Conservation (phyloP, 2,329 filamentous ascomycete species). For the Ophiostoma novo-ulmi region DNA sequence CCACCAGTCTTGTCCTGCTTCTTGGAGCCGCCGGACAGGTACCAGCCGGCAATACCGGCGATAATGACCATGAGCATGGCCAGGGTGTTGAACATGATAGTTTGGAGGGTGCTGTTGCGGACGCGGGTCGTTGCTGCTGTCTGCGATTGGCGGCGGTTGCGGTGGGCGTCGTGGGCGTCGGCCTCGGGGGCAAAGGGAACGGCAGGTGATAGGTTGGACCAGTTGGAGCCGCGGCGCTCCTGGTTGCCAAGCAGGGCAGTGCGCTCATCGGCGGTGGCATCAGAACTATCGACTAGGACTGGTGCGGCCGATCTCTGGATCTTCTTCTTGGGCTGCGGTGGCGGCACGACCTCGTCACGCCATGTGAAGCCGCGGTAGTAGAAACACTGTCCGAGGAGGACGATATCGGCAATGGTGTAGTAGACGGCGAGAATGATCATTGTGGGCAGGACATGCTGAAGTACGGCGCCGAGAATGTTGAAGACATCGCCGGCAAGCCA, state of each 20-base stretch:
- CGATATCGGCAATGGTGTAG: slow-evolving; percentile 37
- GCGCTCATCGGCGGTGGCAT: slow-evolving; percentile 42
- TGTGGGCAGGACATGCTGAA: slow-evolving; percentile 72
- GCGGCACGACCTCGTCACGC: slow-evolving; percentile 48
- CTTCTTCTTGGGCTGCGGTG: slow-evolving; percentile 35
- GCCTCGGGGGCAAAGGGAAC: slow-evolving; percentile 50
- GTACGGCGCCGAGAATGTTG: slow-evolving; percentile 32
- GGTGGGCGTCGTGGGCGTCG: neutral
- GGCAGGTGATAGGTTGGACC: slow-evolving; percentile 69
- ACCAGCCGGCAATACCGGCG: slow-evolving; percentile 83
- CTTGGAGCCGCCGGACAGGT: slow-evolving; percentile 54
- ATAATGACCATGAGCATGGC: slow-evolving; percentile 76
- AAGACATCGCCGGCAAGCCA: slow-evolving; percentile 78
- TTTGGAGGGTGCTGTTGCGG: slow-evolving; percentile 48
- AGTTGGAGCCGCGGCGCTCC: slow-evolving; percentile 50
- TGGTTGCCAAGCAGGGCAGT: slow-evolving; percentile 44
- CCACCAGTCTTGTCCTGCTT: slow-evolving; percentile 34
- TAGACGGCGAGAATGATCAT: slow-evolving; percentile 50
- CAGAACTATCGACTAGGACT: slow-evolving; percentile 28
- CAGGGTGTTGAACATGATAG: slow-evolving; percentile 65
- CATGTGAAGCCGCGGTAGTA: slow-evolving; percentile 85
- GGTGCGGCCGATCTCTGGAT: slow-evolving; percentile 17
- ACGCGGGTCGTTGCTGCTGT: slow-evolving; percentile 33
- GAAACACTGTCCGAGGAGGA: slow-evolving; percentile 84
- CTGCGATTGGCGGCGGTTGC: neutral